phyloP scores from a whole-genome alignment of 345 rosid genomes.

The Populus euphratica region DNA sequence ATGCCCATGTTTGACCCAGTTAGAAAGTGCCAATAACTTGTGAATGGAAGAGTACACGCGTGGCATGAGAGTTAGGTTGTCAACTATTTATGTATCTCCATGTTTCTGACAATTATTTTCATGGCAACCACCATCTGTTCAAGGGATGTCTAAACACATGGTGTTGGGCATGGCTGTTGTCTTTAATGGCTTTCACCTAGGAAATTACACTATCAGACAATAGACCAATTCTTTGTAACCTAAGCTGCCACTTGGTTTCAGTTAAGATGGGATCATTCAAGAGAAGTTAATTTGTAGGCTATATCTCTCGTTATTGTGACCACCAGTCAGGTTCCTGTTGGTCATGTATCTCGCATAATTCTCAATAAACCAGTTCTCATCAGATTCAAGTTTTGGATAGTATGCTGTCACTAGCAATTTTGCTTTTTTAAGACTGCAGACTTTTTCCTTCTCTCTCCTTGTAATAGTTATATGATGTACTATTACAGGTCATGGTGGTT shows the following conservation, averaged over 20 bases:
- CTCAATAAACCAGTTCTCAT: not conserved
- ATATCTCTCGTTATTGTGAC: not conserved
- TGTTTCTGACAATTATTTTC: not conserved
- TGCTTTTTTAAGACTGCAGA: not conserved
- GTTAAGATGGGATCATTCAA: not conserved
- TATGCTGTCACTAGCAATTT: not conserved
- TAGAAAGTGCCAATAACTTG: slow-evolving; percentile 8
- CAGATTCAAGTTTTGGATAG: not conserved
- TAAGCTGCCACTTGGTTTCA: not conserved
- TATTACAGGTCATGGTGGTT: slow-evolving; percentile 94
- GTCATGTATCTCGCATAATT: not conserved
- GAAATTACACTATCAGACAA: not conserved
- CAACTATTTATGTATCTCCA: slow-evolving; percentile 3
- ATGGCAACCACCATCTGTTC: not conserved
- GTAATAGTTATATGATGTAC: not conserved
- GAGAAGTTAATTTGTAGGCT: not conserved
- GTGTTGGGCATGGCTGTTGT: not conserved
- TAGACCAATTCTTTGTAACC: not conserved
- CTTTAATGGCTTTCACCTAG: not conserved
- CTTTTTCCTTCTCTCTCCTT: not conserved
- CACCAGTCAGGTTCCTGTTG: not conserved
- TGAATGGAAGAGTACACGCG: not conserved
- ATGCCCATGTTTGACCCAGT: slow-evolving; percentile 2
- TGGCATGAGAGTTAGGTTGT: slow-evolving; percentile 7
- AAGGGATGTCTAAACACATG: slow-evolving; percentile 4